phyloP scores from a whole-genome alignment of 306 rosid genomes.

The Prunus mume region DNA sequence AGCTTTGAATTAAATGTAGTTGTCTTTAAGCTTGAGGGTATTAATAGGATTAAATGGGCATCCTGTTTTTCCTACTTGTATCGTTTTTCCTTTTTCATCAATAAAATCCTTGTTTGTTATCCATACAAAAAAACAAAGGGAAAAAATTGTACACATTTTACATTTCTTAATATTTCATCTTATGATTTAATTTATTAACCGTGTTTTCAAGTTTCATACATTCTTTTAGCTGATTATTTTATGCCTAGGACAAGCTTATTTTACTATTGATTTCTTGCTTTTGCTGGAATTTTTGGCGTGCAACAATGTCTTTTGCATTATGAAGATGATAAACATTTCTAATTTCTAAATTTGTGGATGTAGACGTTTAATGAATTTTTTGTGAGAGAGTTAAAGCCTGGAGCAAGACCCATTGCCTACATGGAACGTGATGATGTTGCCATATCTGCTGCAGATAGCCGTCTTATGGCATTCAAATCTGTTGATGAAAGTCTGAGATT shows the following conservation, averaged over 20 bases:
- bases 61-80: neutral
- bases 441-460: slow-evolving; percentile 88
- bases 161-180: neutral
- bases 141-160: neutral
- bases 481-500: slow-evolving; percentile 73
- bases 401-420: slow-evolving; percentile 68
- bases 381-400: slow-evolving; percentile 81
- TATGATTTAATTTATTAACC: neutral
- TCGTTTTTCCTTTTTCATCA: neutral
- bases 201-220: neutral
- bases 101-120: neutral
- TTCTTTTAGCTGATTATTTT: neutral
- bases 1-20: too few relatives aligned
- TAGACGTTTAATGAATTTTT: slow-evolving; percentile 97
- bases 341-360: slow-evolving; percentile 18
- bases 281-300: neutral
- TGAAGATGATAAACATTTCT: slow-evolving; percentile 2
- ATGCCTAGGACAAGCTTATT: neutral
- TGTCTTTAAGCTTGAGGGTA: too few relatives aligned
- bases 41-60: neutral
- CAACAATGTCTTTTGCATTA: neutral
- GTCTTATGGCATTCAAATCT: slow-evolving; percentile 80
- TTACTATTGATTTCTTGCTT: neutral
- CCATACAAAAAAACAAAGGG: neutral
- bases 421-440: slow-evolving; percentile 71